Evolutionary conservation across 805 yeast genomes (phyloP), one percentile per base, ranked within the genome.

Genomic region (Metschnikowia noctiluminum): DNA sequence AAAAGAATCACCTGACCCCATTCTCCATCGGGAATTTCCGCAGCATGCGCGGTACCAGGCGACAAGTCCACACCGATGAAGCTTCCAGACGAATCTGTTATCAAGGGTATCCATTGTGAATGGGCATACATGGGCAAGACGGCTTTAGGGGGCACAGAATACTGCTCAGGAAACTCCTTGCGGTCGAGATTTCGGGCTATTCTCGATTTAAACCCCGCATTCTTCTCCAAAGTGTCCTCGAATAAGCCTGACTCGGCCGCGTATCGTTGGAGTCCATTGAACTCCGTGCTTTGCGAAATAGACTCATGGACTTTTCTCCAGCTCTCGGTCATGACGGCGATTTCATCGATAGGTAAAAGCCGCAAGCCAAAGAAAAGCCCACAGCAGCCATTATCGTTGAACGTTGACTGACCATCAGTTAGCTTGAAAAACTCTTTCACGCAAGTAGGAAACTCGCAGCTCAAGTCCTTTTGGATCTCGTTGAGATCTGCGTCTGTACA

Each of bases 1-100:
- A 88, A 92, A 46, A 91, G 62, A 53, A 92, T 92, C 15, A 94
- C 85, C 70, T 92, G 99, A 35, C 98, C 99, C 79, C 87, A 82
- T 49, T 73, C 76, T 1, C 72, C 73, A 0, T 43, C 34, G 14
- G 50, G 41, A 9, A 50, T 38, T 40, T 40, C 36, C 3, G 39
- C 7, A 2, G 48, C 50, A 12, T 48, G 51, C 9, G 46, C 14
- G 3, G 52, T 37, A 3, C 49, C 55, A 1, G 50, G 49, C 9
- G 73, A 64, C 51, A 92, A 76, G 69, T 92, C 99, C 13, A 94
- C 73, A 45, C 90, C 99, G 54, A 92, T 84, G 65, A 90, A 91
- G 70, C 92, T 92, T 40, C 99, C 99, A 21, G 82, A 85, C 46
- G 80, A 82, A 65, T 92, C 99, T 42, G 92, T 89, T 35, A 88